Evolutionary conservation across 176 grass and related monocot genomes (phyloP), one percentile per base, ranked within the genome.

Genomic region (Stipa capillata): DNA sequence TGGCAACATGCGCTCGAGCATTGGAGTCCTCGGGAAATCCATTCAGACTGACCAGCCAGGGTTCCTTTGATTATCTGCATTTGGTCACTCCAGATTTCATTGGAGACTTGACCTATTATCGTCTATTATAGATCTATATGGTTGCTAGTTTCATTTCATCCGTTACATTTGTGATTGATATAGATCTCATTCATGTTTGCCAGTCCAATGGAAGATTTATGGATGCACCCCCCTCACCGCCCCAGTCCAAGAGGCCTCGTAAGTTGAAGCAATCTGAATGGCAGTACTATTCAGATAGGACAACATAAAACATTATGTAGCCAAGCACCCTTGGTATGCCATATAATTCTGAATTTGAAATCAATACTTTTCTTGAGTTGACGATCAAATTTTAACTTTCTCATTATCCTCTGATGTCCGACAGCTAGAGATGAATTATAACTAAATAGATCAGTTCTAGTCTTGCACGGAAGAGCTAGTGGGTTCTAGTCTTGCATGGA

Each of bases 261-360:
- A 99, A 99, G 54, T 84, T 92, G 67, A 95, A 99, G 83, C 71
- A 83, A 32, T 92, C 95, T 62, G 95, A 94, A 74, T 90, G 74
- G 94, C 79, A 77, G 25, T 24, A 35, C 17, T 65, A 20, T 69
- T 71, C 36, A 60, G 47, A 72, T 65, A 16, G 13, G 17, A 33
- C 2, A n/a, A 33, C 8, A 11, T 9, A 34, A 52, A 79, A 25
- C n/a, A 34, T 41, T 24, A 28, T 9, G 13, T 58, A 59, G 23
- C n/a, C 57, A 15, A 74, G n/a, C n/a, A n/a, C n/a, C n/a, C n/a
- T n/a, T n/a, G n/a, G n/a, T n/a, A n/a, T n/a, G n/a, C n/a, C n/a
- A n/a, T n/a, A n/a, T n/a, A n/a, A n/a, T n/a, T n/a, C n/a, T n/a
- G n/a, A 15, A 74, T 49, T 29, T 59, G 31, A 43, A 53, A 47